Evolutionary conservation across 441 rosid species (phyloP), one percentile per base, ranked within the genome.

Genomic region (Theobroma grandiflorum): DNA sequence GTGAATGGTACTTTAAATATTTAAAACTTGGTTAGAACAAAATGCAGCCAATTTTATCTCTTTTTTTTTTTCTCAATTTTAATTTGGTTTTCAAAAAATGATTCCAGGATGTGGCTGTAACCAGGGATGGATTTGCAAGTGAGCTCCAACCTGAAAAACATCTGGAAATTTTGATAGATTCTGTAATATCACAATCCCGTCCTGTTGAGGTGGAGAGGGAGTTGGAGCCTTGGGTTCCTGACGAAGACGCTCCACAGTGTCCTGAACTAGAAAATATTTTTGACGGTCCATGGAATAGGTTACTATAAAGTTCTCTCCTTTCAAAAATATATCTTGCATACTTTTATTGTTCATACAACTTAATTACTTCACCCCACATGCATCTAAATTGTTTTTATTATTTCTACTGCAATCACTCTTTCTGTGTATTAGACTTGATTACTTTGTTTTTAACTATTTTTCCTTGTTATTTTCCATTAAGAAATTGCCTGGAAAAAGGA

Each of bases 221-320:
- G 88, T 90, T 97, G 75, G 86, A 81, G 80, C 98, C 86, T 55
- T 95, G 99, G 99, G 86, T 92, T 65, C 98, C 99, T 74, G 98
- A 91, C 78, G 95, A 83, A 82, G 89, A 89, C 87, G 87, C 76
- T 82, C 96, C 90, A 38, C 89, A 82, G 62, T 84, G 85, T 80
- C 89, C 96, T 68, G 99, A 89, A 63, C 78, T 92, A 76, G 99
- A 93, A 35, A 92, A 93, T 86, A 87, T 85, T 82, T 94, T 97
- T 83, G 95, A 92, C 55, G 82, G 69, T 74, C 86, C 84, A 64
- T 77, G 91, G 89, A 87, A 89, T 74, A 94, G 99, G 99, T 97
- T 85, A 78, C 66, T 79, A 82, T 75, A 45, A 78, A 38, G 55
- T 72, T 77, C 72, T 78, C 78, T 53, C 81, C 63, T 77, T 35